These are phyloP conservation scores for Tulasnella sp. DNA, from an alignment of 768 basidiomycete species.

Conservation along the genomic window DNA sequence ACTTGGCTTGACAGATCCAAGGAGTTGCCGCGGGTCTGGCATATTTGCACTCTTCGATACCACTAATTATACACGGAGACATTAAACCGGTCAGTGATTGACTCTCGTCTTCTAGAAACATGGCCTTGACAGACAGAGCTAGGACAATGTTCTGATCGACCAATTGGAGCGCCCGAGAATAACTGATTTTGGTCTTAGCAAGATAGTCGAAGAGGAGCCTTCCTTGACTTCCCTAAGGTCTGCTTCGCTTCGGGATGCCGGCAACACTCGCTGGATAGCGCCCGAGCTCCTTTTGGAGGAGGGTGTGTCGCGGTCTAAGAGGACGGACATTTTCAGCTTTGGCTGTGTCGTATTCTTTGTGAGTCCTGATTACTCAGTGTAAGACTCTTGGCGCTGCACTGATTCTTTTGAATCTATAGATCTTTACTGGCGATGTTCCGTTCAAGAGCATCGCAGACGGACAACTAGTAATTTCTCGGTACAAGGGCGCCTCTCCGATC, in stretches of 20 bases:
- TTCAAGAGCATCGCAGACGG: not conserved
- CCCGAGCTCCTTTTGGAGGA: not conserved
- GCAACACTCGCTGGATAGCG: not conserved
- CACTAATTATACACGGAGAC: constrained; percentile 19
- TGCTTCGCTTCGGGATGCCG: not conserved
- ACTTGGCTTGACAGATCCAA: not conserved
- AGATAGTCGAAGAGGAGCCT: not conserved
- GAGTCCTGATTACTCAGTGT: not conserved
- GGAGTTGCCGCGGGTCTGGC: not conserved
- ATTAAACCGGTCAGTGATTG: not conserved
- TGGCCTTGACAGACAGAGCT: no score
- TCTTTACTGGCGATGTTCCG: not conserved
- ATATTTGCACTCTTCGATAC: not conserved
- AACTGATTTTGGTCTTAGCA: constrained; percentile 26
- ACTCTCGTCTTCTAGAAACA: no score
- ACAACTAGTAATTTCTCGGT: not conserved
- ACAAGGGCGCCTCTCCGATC: no score
- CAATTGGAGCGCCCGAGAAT: not conserved
- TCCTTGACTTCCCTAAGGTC: not conserved
- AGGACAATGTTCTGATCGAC: constrained; percentile 30
- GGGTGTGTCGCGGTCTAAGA: not conserved
- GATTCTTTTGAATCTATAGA: not conserved
- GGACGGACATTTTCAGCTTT: not conserved
- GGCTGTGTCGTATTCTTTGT: not conserved
- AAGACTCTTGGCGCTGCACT: no score